phyloP scores from a whole-genome alignment of 805 yeast genomes.

The Spathaspora gorwiae region DNA sequence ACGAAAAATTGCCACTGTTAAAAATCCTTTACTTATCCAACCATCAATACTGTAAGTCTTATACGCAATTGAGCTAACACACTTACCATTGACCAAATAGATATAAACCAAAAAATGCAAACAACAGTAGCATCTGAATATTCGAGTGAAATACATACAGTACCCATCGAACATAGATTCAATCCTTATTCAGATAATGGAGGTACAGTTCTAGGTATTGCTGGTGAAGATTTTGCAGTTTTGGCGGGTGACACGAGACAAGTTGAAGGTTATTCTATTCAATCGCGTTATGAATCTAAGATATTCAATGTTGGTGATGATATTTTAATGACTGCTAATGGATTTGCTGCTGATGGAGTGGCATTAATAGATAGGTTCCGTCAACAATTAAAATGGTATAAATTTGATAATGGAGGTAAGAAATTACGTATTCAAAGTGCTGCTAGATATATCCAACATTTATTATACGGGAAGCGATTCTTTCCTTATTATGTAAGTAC shows the following conservation, averaged over 20 bases:
- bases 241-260: constrained; percentile 98
- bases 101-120: constrained; percentile 13
- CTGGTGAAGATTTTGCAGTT: constrained; percentile 95
- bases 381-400: constrained; percentile 81
- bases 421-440: constrained; percentile 64
- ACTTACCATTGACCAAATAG: no score
- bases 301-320: constrained; percentile 86
- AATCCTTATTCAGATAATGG: constrained; percentile 95
- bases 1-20: not conserved
- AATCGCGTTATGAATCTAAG: constrained; percentile 88
- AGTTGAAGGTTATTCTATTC: constrained; percentile 88
- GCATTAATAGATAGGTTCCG: constrained; percentile 75
- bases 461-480: constrained; percentile 86
- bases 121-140: constrained; percentile 64
- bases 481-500: constrained; percentile 97
- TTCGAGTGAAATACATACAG: constrained; percentile 45
- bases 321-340: constrained; percentile 85
- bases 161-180: constrained; percentile 86
- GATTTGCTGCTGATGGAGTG: constrained; percentile 92
- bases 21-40: no score
- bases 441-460: constrained; percentile 86
- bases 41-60: no score
- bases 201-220: constrained; percentile 95
- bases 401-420: constrained; percentile 75
- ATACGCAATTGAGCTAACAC: no score